phyloP scores from a whole-genome alignment of 225 moss, liverwort and hornwort genomes.

The Pleurozium schreberi region DNA sequence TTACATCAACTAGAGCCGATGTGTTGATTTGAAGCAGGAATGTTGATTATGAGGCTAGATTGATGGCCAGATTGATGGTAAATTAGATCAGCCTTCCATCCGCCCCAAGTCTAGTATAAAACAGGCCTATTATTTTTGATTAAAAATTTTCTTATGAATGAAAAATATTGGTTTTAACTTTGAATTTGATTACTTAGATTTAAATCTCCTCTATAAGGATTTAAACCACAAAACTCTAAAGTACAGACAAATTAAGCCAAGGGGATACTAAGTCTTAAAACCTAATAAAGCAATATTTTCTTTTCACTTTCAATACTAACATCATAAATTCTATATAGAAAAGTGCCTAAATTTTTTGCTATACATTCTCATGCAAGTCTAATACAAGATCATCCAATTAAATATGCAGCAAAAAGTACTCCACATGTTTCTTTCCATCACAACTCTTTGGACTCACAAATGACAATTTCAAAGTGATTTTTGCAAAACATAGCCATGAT shows the following conservation, averaged over 20 bases:
- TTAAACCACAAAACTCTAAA: background rate
- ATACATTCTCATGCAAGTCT: background rate
- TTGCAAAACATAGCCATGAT: too few species aligned
- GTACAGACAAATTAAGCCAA: too few species aligned
- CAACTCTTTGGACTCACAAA: background rate
- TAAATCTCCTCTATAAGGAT: accelerated
- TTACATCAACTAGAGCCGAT: too few species aligned
- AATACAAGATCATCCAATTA: accelerated
- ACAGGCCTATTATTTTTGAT: too few species aligned
- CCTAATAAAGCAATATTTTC: background rate
- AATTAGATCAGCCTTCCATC: too few species aligned
- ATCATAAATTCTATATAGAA: background rate
- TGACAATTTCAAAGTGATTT: background rate
- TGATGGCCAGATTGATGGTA: too few species aligned
- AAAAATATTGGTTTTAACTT: background rate
- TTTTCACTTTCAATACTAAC: background rate
- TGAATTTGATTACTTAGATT: background rate
- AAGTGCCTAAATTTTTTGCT: accelerated
- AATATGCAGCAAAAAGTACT: background rate
- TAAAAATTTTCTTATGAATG: background rate
- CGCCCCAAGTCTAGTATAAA: too few species aligned
- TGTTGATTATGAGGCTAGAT: too few species aligned
- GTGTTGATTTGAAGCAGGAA: too few species aligned
- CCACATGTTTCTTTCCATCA: too few species aligned
- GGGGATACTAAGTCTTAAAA: background rate